Base-by-base conservation (phyloP, 1,139 yeast genomes). In the Taiozyma sp. region DNA sequence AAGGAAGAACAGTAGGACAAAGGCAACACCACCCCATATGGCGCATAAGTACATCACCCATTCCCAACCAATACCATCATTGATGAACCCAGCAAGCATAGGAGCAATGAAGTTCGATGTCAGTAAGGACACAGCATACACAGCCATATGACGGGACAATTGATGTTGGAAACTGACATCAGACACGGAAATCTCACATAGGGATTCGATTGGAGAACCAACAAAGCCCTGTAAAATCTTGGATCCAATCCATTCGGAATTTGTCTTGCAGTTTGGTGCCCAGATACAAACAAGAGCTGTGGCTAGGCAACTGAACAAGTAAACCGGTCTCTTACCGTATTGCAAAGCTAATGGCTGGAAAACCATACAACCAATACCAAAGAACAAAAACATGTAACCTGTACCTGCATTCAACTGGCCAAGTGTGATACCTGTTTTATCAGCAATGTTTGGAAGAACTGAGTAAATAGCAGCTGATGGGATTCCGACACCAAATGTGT, bases 121-220 rank as follows among this genome's bases (percentile, higher is more conserved):
- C 43, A 71, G 65, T 38, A 75, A 64, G 1, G 75, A 71, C 45
- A 70, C 66, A 51, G 74, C 73, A 58, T 73, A 76, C 49, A 75
- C 64, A 38, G 74, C 75, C 71, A 76, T 71, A 59, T 72, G 75
- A 16, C 74, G 70, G 13, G 79, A 80, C 58, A 81, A 68, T 60
- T 78, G 78, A 58, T 79, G 82, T 57, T 75, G 79, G 58, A 76
- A 78, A 60, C 73, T 78, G 51, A 78, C 60, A 57, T 79, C 83
- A 9, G 79, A 67, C 47, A 78, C 72, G 2, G 79, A 62, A 30
- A 80, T 73, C 61, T 80, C 84, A 38, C 80, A 78, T 42, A 80
- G 64, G 0, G 84, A 75, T 57, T 81, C 86, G 55, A 80, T 75
- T 8, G 84, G 81, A 22, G 83, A 76, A 41, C 74, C 78, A 44